Evolutionary conservation across 768 basidiomycete species (phyloP), one percentile per base, ranked within the genome.

Genomic region (Termitomyces sp.): DNA sequence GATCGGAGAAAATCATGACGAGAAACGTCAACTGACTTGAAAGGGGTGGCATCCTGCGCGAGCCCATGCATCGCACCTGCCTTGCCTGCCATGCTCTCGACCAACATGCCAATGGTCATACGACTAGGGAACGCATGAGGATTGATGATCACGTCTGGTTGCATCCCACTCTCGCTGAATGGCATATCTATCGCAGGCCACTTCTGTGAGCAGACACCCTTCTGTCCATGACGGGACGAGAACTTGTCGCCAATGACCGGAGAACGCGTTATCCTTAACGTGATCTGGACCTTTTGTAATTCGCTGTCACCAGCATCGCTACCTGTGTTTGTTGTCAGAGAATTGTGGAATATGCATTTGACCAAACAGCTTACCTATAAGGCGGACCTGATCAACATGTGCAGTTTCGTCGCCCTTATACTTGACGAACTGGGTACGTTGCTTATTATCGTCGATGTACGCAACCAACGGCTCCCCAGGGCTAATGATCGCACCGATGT

Each of bases 81-180:
- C 75, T 99, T 99, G n/a, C 97, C 97, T 0, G 97, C 97, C 88
- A 98, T 89, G 75, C 94, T 96, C 81, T 99, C 97, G 60, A 99
- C 94, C 72, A 99, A 88, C 97, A 99, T 99, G 61, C 97, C 97
- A 68, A 99, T 99, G 1, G 97, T 99, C 97, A 99, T 99, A 67
- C 97, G 92, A 81, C 89, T 92, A 2, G 97, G 97, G 81, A 99
- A 99, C 16, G 97, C 97, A 73, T 99, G 97, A 39, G 97, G 97
- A 76, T 99, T 99, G 80, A 99, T 98, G 73, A 99, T 98, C 54
- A 99, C 87, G 75, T 99, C 97, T 1, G 97, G 97, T 74, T 98
- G 96, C 84, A 99, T 95, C 16, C 97, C 97, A 60, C 93, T 96
- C 78, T 99, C 97, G 68, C 88, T 89, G 82, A 99, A 98, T 15